Percentiles rank a stretch among this genome's conserved stretches.
Conservation (phyloP, 202 grass and related monocot species). For the Cymbopogon flexuosus region DNA sequence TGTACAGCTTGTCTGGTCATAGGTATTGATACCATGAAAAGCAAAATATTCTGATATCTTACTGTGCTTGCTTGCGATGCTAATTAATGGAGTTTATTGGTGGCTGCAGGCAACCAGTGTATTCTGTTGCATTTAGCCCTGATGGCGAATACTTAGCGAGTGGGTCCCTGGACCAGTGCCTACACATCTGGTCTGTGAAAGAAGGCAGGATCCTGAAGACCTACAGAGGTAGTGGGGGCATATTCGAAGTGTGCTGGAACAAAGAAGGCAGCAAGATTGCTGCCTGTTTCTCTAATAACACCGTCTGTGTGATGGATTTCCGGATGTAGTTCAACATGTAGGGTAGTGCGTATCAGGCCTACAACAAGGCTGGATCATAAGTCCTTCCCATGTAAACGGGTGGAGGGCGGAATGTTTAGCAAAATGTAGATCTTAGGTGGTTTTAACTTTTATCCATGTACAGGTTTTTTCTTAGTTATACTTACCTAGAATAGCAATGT, state of each 20-base stretch:
- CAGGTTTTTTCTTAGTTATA: not conserved
- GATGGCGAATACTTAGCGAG: conserved; percentile 90
- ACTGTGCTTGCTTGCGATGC: not conserved
- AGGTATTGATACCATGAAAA: conserved; percentile 42
- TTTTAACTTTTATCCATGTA: conserved; percentile 26
- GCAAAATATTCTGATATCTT: not conserved
- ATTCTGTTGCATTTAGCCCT: conserved; percentile 93
- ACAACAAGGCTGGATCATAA: not conserved
- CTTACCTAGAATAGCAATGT: conserved; percentile 19
- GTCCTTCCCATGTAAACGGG: not conserved
- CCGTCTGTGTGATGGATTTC: conserved; percentile 89
- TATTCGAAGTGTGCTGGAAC: conserved; percentile 99
- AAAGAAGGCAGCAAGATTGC: conserved; percentile 96
- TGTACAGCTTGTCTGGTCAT: conserved; percentile 85
- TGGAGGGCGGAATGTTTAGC: not conserved
- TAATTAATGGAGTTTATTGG: not conserved
- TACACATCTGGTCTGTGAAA: conserved; percentile 98
- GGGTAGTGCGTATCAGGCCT: not conserved
- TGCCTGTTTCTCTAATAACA: conserved; percentile 92
- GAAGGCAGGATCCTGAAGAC: conserved; percentile 85
- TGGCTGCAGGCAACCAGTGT: conserved; percentile 76
- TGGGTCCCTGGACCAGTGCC: conserved; percentile 84
- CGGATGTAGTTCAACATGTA: conserved; percentile 49
- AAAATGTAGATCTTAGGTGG: not conserved
- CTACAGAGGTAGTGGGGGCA: conserved; percentile 79